These are phyloP conservation scores for Fusarium mundagurra DNA, from an alignment of 2,329 filamentous ascomycete genomes.

Conservation along the genomic window DNA sequence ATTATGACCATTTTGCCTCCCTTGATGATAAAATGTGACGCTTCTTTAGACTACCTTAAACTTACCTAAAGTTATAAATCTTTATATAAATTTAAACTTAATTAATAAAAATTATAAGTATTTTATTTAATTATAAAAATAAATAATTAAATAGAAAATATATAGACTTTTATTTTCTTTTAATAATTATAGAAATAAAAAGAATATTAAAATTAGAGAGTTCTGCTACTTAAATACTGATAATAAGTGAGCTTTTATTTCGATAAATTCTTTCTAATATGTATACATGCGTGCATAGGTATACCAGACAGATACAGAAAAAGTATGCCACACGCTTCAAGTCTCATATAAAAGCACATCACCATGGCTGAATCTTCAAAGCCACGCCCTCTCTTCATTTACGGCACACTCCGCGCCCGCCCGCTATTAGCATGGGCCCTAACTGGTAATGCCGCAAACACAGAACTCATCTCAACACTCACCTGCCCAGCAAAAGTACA, in stretches of 20 bases:
- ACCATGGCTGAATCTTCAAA: background rate
- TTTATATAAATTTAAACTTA: background rate
- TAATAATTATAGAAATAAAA: accelerated
- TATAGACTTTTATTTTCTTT: background rate
- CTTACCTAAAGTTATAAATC: background rate
- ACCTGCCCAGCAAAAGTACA: conserved; percentile 20
- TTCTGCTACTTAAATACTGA: accelerated
- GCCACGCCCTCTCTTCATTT: background rate
- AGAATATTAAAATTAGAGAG: accelerated
- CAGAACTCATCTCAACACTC: background rate
- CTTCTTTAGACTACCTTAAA: background rate
- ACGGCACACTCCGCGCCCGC: background rate
- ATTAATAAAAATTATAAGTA: accelerated
- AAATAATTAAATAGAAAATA: background rate
- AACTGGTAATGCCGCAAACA: conserved; percentile 41
- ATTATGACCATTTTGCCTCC: too few relatives aligned
- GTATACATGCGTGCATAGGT: background rate
- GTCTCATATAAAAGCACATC: background rate
- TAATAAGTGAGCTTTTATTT: accelerated
- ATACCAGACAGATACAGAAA: background rate
- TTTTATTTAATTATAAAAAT: too few relatives aligned
- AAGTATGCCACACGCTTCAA: background rate
- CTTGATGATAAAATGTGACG: background rate
- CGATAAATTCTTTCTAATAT: accelerated
- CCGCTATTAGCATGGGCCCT: conserved; percentile 40